Base-by-base conservation (phyloP, 768 basidiomycete genomes). In the Pleurotus citrinopileatus region DNA sequence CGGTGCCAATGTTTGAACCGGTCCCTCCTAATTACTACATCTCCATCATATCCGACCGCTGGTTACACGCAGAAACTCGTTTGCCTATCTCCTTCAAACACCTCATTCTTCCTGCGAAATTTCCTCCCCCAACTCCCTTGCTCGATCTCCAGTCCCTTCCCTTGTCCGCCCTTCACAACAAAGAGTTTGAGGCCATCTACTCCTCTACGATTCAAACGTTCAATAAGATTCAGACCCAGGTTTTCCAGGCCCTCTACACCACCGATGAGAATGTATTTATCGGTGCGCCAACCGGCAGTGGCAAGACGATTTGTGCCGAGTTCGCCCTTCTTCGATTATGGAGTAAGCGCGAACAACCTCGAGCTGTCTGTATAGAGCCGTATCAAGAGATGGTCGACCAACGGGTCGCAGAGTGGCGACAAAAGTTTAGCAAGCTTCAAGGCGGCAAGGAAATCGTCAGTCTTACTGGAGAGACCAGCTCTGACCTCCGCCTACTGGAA, bases 221-320 rank as follows among this genome's bases (percentile, higher is more conserved):
- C 79, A 98, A 98, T 81, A 99, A 98, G 71, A 98, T 98, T 57
- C 97, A 98, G 67, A 98, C 94, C 0, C 97, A 98, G 70, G 95
- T 97, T 42, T 98, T 99, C 87, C 94, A 98, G 62, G 95, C 96
- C 0, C 77, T 99, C 0, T 99, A 98, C 67, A 94, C 91, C 0
- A 87, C 93, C 0, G 95, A 98, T 63, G 97, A 98, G 64, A 98
- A 96, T 61, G 88, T 96, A 37, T 95, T 98, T 65, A 86, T 99
- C 54, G 95, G 94, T 17, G 97, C 96, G 0, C 96, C 97, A 0
- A 94, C 97, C 0, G 96, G 97, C 20, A 93, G 90, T 47, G 96
- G 97, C 10, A 98, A 99, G 78, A 98, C 96, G 0, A 89, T 98
- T 37, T 96, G 94, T 60, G 97, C 95, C 0, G 97, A 99, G 67